A percentile compares a stretch with the other conserved stretches of the same genome.
Evolutionary conservation across 108 stramenopile genomes (phyloP).

Genomic region (Cyclotella distinguenda): DNA sequence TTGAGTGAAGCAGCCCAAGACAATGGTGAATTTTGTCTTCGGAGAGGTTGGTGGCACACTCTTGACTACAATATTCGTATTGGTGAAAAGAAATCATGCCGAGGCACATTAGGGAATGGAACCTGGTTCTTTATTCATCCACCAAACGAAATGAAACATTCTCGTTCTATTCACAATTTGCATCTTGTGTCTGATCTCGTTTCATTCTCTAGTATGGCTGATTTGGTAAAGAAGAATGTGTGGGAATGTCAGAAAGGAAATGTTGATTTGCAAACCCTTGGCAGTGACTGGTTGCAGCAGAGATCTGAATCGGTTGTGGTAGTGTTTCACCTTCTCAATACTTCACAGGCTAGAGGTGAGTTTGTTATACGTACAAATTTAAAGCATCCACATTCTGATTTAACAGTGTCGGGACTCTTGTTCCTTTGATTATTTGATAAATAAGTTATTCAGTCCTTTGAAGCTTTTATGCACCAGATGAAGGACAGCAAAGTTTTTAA

Average conservation of each 20-base stretch:
- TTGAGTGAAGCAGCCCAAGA: background rate
- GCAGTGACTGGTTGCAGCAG: constrained; percentile 1
- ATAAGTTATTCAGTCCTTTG: background rate
- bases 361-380: background rate
- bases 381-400: no score
- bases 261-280: background rate
- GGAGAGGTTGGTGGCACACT: constrained; percentile 17
- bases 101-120: constrained; percentile 2
- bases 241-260: constrained; percentile 5
- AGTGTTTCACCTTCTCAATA: background rate
- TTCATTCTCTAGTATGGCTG: background rate
- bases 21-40: background rate
- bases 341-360: background rate
- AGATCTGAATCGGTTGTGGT: constrained; percentile 1
- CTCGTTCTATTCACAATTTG: background rate
- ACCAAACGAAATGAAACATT: constrained; percentile 7
- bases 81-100: constrained; percentile 5
- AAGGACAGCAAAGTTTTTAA: background rate
- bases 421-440: background rate
- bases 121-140: constrained; percentile 21
- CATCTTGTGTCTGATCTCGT: constrained; percentile 10
- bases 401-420: no score
- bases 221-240: background rate
- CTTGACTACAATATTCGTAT: constrained; percentile 9
- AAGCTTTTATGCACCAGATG: background rate